Base-by-base conservation (phyloP, 2,329 filamentous ascomycete genomes). In the Clonostachys byssicola region DNA sequence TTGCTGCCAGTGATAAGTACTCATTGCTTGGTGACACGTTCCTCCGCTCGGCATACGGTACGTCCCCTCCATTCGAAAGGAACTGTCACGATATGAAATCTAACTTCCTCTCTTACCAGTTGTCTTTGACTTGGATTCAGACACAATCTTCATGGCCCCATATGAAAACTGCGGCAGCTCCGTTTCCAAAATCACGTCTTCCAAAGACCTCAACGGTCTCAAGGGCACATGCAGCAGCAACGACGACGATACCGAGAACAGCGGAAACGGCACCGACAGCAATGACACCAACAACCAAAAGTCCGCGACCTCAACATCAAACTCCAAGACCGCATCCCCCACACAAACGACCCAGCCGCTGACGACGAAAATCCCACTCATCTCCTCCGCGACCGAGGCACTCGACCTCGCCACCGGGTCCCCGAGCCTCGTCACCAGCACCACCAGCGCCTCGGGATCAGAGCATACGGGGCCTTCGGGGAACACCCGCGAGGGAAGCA, bases 1-100 rank as follows among this genome's bases (percentile, higher is more conserved):
- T 80, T 50, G 65, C 67, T 51, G 65, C 71, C 9, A 76, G 67
- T 52, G 59, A 66, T 7, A 64, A 68, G 30, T 79, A 77, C 53
- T 62, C 67, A 12, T 59, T 80, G n/a, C 61, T 80, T 12, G 77
- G 77, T 8, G 77, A 80, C 53, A 78, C 75, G 2, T 75, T 80
- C 58, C 51, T 80, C 51, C 69, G 77, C 30, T 76, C 72, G 12
- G 74, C 73, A 5, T 80, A 80, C 52, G 66, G 73, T 76, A 49
- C 30, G 63, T 59, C 2, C 1, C 7, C 9, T 30, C 16, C 5
- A 20, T 2, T 23, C n/a, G 10, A n/a, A 2, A 10, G 17, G 33
- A 35, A 38, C n/a, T 16, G 38, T 23, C 12, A 40, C n/a, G 17
- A 40, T 9, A 18, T 9, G 10, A 30, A 10, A 10, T 3, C 12